Base-by-base conservation (phyloP, 2,329 filamentous ascomycete species). In the Fusarium heterosporum region DNA sequence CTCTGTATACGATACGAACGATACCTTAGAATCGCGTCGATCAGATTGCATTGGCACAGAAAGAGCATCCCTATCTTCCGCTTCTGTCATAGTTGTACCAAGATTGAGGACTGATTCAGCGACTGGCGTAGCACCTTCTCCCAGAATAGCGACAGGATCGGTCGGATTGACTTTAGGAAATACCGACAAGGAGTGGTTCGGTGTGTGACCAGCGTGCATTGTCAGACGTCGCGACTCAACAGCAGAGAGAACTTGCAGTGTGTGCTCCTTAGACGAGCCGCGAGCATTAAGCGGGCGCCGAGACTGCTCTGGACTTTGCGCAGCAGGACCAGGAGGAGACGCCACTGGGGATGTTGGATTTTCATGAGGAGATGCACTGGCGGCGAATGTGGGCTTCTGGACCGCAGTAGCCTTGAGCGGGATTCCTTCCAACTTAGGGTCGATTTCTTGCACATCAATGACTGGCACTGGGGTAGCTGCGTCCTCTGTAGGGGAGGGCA, bases 181-280 rank as follows among this genome's bases (percentile, higher is more conserved):
- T 3, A 83, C 75, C 6, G 86, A 87, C 12, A 87, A 77, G 1
- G 85, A 87, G 72, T 88, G 86, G 49, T 82, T 88, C 8, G 87
- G 87, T 3, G 87, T 89, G 74, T 89, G 87, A 2, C 87, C 87
- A 19, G 87, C 87, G 73, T 89, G 84, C 82, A 89, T 85, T 1
- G 82, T 87, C 39, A 88, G 81, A 42, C 87, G 81, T 47, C 78
- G 79, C 41, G 80, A 78, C 69, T 84, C 85, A 8, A 82, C 78
- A 9, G 82, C 83, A 25, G 78, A 79, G 34, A 87, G 76, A 10
- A 79, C 79, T 63, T 83, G 77, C 50, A 83, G 74, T 4, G 83
- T 83, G 50, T 80, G 76, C 34, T 80, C 78, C 51, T 79, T 81
- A 6, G 80, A 77, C 3, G 76, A 76, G 3, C 64, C 51, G 13